These are phyloP conservation scores for Alternaria angustiovoidea DNA, from an alignment of 2,329 filamentous ascomycete species.

Conservation along the genomic window DNA sequence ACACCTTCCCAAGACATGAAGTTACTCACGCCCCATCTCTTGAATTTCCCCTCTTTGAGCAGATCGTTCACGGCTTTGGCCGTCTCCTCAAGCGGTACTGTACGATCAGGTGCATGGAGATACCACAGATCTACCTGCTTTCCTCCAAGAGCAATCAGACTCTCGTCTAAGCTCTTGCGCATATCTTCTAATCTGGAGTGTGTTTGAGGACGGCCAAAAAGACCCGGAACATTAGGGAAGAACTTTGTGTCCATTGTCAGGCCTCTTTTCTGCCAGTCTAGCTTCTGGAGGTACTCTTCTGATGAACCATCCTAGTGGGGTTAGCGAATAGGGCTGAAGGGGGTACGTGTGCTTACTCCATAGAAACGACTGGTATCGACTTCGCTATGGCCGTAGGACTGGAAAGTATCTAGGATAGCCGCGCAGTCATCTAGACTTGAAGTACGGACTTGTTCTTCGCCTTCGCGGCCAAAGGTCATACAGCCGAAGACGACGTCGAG, in stretches of 20 bases:
- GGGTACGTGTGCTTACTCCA: constrained; percentile 22
- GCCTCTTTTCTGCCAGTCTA: constrained; percentile 51
- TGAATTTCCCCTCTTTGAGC: constrained; percentile 56
- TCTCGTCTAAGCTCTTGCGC: constrained; percentile 43
- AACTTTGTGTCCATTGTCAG: constrained; percentile 57
- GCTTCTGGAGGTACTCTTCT: constrained; percentile 55
- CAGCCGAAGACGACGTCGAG: constrained; percentile 48
- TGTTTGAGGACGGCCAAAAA: constrained; percentile 25
- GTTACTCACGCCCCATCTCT: constrained; percentile 58
- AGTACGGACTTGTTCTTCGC: constrained; percentile 30
- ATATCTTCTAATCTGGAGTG: constrained; percentile 41
- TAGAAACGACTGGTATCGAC: constrained; percentile 53
- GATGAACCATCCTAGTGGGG: constrained; percentile 32
- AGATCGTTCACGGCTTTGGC: constrained; percentile 58
- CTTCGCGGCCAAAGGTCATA: constrained; percentile 48
- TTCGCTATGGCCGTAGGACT: constrained; percentile 43
- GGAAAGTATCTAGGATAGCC: constrained; percentile 42
- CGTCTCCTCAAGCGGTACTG: constrained; percentile 55
- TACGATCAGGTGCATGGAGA: constrained; percentile 57
- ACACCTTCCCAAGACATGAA: constrained; percentile 45
- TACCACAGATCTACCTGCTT: constrained; percentile 55
- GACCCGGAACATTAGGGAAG: constrained; percentile 44
- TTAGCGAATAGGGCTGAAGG: not conserved
- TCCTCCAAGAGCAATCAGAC: constrained; percentile 51
- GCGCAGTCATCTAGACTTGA: constrained; percentile 24